Evolutionary conservation across 305 asterid genomes (phyloP).

Genomic region (Plantago rigida): DNA sequence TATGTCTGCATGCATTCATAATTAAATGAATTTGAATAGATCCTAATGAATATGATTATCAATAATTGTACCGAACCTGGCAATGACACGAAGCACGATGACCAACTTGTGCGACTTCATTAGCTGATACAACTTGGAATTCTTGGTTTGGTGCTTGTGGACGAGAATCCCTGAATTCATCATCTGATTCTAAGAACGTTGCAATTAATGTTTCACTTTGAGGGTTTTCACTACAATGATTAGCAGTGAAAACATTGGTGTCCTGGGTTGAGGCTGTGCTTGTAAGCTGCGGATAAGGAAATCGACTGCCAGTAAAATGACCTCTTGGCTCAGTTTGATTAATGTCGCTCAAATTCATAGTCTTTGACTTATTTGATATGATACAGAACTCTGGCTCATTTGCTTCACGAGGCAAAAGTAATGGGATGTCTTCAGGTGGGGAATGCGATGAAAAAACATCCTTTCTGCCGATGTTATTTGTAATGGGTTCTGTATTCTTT

Average conservation of each 20-base stretch:
- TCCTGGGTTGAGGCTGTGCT: constrained; percentile 19
- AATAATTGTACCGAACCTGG: constrained; percentile 48
- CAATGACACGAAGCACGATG: constrained; percentile 62
- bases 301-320: constrained; percentile 28
- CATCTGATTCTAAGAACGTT: constrained; percentile 26
- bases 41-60: constrained; percentile 3
- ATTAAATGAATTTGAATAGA: constrained; percentile 10
- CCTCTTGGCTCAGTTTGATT: constrained; percentile 23
- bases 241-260: constrained; percentile 24
- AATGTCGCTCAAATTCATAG: constrained; percentile 26
- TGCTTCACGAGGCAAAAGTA: constrained; percentile 85
- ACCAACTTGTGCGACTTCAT: constrained; percentile 61
- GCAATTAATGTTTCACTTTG: constrained; percentile 27
- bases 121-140: constrained; percentile 36
- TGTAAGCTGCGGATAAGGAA: constrained; percentile 22
- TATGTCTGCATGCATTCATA: constrained; percentile 7
- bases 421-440: constrained; percentile 66
- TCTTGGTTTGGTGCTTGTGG: constrained; percentile 47
- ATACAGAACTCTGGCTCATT: constrained; percentile 33
- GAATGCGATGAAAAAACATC: constrained; percentile 56
- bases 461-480: constrained; percentile 31
- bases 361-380: constrained; percentile 30
- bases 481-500: constrained; percentile 30
- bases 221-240: constrained; percentile 22
- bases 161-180: constrained; percentile 39